Percentiles rank a stretch among this genome's conserved stretches.
Conservation (phyloP, 257 asterid species). For the Schizonepeta tenuifolia region DNA sequence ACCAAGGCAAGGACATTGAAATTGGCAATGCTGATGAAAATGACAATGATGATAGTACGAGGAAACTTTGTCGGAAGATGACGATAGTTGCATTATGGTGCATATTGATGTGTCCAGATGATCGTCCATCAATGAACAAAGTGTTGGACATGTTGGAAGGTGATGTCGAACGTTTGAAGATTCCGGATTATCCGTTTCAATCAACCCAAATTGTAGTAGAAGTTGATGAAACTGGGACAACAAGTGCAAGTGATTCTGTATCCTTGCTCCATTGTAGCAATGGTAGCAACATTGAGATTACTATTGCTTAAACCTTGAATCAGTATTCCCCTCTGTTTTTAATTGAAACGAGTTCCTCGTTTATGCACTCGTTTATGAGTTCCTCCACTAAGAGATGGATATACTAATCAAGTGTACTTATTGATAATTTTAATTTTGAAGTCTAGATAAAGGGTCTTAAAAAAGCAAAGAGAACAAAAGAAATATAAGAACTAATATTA, state of each 20-base stretch:
- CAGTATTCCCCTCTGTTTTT: too few relatives aligned
- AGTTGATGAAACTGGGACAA: not conserved
- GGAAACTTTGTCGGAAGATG: slow-evolving; percentile 1
- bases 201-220: not conserved
- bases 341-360: too few relatives aligned
- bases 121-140: slow-evolving; percentile 12
- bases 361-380: too few relatives aligned
- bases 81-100: slow-evolving; percentile 17
- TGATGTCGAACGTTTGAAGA: not conserved
- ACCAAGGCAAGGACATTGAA: not conserved
- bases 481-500: too few relatives aligned
- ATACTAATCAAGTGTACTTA: too few relatives aligned
- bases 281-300: too few relatives aligned
- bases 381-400: too few relatives aligned
- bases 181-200: not conserved
- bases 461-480: too few relatives aligned
- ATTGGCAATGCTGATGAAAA: not conserved
- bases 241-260: not conserved
- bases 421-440: too few relatives aligned
- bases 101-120: slow-evolving; percentile 11
- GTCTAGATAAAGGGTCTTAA: too few relatives aligned
- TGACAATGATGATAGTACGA: not conserved
- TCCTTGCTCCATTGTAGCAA: not conserved
- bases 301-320: too few relatives aligned
- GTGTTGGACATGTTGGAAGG: slow-evolving; percentile 17